Evolutionary conservation across 306 rosid species (phyloP), one percentile per base, ranked within the genome.

Genomic region (Cicer yamashitae): DNA sequence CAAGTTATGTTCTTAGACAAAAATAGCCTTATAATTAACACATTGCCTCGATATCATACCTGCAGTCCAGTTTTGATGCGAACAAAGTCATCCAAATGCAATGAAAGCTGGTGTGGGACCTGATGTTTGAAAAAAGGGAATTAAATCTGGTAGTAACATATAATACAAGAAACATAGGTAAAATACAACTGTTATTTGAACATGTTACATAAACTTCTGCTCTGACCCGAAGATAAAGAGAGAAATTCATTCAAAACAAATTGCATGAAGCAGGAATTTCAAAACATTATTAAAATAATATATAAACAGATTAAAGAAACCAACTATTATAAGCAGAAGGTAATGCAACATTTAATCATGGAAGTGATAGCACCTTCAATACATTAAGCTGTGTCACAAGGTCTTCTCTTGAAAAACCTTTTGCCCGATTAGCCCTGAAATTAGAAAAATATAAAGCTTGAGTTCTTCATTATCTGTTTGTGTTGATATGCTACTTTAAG

Each of bases 21-120:
- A 66, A 57, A 46, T 46, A 79, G 73, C 51, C 43, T 40, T 52
- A 40, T 17, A 38, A 56, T 71, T 4, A 70, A 76, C 59, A 20
- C 62, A 13, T 43, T 17, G 48, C 71, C 68, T 64, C 47, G 47
- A 53, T 44, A 52, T 52, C 80, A 45, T 84, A 92, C 98, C 96
- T 92, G 98, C 81, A 92, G 77, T 60, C 98, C 94, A 57, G 88
- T 92, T 87, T 86, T 82, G 81, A 92, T 60, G 53, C 96, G 92
- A 80, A 92, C 87, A 79, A 92, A 92, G 79, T 89, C 94, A 57
- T 83, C 86, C 88, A 90, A 82, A 86, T 92, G 88, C 68, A 18
- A 47, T 8, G 96, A 92, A 78, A 74, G 86, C 70, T 86, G 85
- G 65, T 92, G 81, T 1, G 94, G 91, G 40, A 92, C 93, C 97